phyloP scores from a whole-genome alignment of 169 alveolate genomes.

The Plasmodium malariae region DNA sequence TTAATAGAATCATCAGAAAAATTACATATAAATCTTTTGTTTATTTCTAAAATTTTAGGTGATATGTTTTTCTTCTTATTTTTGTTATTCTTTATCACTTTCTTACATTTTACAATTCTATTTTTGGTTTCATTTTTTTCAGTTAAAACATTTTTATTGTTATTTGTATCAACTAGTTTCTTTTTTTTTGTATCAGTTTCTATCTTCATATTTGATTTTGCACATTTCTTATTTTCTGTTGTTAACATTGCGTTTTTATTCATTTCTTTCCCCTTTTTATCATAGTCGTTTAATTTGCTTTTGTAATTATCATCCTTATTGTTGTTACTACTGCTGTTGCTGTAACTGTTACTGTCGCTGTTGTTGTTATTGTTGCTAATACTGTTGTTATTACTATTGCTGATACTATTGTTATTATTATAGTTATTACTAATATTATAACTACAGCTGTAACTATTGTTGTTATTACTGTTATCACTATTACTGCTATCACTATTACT shows the following conservation, averaged over 20 bases:
- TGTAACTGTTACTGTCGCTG: not conserved
- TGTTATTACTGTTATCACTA: not conserved
- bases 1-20: conserved; percentile 14
- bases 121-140: not conserved
- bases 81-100: not conserved
- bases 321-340: not conserved
- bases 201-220: not conserved
- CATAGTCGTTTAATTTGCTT: not conserved
- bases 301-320: not conserved
- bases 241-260: not conserved
- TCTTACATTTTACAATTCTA: not conserved
- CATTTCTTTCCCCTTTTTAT: not conserved
- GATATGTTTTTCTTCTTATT: not conserved
- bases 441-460: not conserved
- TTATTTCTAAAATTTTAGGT: conserved; percentile 9
- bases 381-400: not conserved
- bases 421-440: not conserved
- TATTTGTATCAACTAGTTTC: not conserved
- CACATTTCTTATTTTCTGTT: not conserved
- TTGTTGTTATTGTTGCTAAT: not conserved
- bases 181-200: not conserved
- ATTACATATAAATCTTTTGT: not conserved
- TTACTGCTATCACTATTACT: conserved; percentile 12
- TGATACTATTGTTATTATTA: not conserved
- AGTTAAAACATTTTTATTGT: not conserved